A percentile compares a stretch with the other conserved stretches of the same genome.
These are phyloP conservation scores for Somion occarium DNA, from an alignment of 1,284 basidiomycete species.

Conservation along the genomic window DNA sequence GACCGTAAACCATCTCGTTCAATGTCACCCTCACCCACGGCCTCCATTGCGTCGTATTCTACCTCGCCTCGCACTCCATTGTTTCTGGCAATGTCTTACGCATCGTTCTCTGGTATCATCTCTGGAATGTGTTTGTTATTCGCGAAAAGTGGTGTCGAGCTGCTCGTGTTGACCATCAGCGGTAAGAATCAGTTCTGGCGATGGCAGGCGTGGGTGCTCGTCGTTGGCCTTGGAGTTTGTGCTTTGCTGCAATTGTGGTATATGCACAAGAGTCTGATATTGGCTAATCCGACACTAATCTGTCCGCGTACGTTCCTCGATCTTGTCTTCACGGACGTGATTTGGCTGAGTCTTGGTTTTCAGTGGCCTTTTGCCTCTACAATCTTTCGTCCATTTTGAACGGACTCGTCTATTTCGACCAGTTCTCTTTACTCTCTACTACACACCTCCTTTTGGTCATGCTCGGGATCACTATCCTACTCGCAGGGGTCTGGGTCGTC, in stretches of 20 bases:
- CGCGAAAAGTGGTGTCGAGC: slow-evolving; percentile 91
- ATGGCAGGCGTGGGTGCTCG: slow-evolving; percentile 80
- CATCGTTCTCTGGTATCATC: slow-evolving; percentile 87
- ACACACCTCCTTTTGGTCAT: slow-evolving; percentile 72
- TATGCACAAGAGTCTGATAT: slow-evolving; percentile 82
- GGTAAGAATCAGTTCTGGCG: slow-evolving; percentile 87
- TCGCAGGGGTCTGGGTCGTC: slow-evolving; percentile 90
- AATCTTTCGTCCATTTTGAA: slow-evolving; percentile 89
- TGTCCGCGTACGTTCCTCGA: slow-evolving; percentile 73
- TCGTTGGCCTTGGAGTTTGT: slow-evolving; percentile 64
- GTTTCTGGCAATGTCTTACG: slow-evolving; percentile 81
- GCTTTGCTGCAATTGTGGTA: slow-evolving; percentile 87
- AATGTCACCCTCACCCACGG: slow-evolving; percentile 16
- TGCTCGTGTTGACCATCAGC: slow-evolving; percentile 76
- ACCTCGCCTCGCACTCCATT: slow-evolving; percentile 48
- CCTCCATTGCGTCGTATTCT: slow-evolving; percentile 23
- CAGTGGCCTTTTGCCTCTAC: slow-evolving; percentile 95
- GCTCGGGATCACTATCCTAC: slow-evolving; percentile 75
- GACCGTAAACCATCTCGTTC: slow-evolving; percentile 37
- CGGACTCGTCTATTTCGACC: slow-evolving; percentile 89
- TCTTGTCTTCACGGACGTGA: too few species aligned
- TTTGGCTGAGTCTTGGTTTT: slow-evolving; percentile 8
- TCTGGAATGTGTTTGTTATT: slow-evolving; percentile 92
- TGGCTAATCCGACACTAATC: slow-evolving; percentile 85
- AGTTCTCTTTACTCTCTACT: slow-evolving; percentile 70